phyloP scores from a whole-genome alignment of 305 asterid species.

The Rubia tinctorum region DNA sequence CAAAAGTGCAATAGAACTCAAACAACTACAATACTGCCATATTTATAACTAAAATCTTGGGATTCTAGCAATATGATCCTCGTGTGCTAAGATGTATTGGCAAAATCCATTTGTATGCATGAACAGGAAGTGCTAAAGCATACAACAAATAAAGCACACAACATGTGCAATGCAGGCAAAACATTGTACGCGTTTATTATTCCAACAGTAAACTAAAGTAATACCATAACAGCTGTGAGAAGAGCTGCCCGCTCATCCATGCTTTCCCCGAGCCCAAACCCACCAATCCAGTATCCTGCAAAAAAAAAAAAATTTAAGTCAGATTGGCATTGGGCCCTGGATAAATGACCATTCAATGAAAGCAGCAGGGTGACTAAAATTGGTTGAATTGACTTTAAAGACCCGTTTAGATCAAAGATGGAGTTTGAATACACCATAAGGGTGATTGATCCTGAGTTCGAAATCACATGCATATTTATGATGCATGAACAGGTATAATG shows the following conservation, averaged over 20 bases:
- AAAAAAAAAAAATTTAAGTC: not conserved
- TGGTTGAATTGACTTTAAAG: not conserved
- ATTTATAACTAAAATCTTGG: not conserved
- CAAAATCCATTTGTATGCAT: not conserved
- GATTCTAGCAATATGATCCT: not conserved
- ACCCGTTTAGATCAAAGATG: not conserved
- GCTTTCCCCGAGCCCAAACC: slow-evolving; percentile 92
- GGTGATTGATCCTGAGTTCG: not conserved
- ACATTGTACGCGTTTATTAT: slow-evolving; percentile 3
- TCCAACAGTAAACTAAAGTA: slow-evolving; percentile 14
- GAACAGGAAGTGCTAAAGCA: not conserved
- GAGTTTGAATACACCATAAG: not conserved
- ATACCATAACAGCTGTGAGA: slow-evolving; percentile 66
- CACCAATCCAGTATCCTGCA: slow-evolving; percentile 85
- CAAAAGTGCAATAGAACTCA: not conserved
- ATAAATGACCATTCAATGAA: no score
- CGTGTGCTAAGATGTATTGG: not conserved
- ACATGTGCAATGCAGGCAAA: slow-evolving; percentile 4
- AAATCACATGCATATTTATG: not conserved
- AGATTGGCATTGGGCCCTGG: not conserved
- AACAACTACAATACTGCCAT: not conserved
- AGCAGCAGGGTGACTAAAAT: not conserved
- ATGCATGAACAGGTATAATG: not conserved
- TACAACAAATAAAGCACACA: not conserved
- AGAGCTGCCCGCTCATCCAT: slow-evolving; percentile 73